Conservation (phyloP, 345 rosid genomes). For the Murraya koenigii region DNA sequence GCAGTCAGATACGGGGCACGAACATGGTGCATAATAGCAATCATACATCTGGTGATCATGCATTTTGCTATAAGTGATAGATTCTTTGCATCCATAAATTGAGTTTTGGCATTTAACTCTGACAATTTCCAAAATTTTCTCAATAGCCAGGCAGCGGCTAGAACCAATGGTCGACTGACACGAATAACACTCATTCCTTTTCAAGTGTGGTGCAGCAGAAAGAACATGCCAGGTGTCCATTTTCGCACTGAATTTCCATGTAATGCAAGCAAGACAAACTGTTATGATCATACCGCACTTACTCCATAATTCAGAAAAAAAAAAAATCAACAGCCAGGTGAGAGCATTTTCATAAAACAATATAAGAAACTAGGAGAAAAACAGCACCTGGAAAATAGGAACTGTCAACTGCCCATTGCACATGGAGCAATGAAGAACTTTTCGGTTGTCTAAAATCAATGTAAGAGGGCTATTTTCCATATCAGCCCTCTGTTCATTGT, state of each 20-base stretch:
- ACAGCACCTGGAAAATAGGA: no score
- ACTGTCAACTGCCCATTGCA: no score
- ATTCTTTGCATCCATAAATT: slow-evolving; percentile 41
- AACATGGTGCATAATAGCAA: slow-evolving; percentile 37
- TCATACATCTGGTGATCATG: slow-evolving; percentile 34
- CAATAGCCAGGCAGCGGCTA: slow-evolving; percentile 55
- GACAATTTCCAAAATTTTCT: slow-evolving; percentile 43
- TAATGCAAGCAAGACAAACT: no score
- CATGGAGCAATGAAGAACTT: no score
- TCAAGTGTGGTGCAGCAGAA: slow-evolving; percentile 33
- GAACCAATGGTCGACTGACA: slow-evolving; percentile 42
- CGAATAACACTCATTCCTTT: slow-evolving; percentile 37
- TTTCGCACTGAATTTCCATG: slow-evolving; percentile 14
- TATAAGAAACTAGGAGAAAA: no score
- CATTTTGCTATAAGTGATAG: slow-evolving; percentile 22
- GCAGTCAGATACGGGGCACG: slow-evolving; percentile 54
- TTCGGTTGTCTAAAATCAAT: no score
- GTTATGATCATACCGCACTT: no score
- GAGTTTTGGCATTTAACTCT: slow-evolving; percentile 38
- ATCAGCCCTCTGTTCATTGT: no score
- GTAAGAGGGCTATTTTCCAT: no score
- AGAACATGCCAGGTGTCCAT: slow-evolving; percentile 61
- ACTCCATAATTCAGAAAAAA: no score
- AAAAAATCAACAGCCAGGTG: no score
- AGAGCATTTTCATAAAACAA: no score